Base-by-base conservation (phyloP, 257 asterid genomes). In the Asclepias syriaca region DNA sequence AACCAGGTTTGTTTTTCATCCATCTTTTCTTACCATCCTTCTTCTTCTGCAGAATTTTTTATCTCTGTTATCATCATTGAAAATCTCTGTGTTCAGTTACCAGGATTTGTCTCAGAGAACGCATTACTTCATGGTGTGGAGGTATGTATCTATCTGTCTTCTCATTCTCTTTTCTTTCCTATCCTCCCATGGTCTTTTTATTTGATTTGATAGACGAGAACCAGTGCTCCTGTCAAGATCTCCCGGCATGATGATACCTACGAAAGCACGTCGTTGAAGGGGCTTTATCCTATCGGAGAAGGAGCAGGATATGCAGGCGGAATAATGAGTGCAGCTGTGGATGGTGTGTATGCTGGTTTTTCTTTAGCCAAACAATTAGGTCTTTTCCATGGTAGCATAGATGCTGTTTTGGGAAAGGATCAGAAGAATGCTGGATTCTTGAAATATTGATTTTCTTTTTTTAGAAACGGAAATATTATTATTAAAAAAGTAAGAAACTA, bases 261-360 rank as follows among this genome's bases (percentile, higher is more conserved):
- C 72, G 97, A 91, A 86, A 85, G 97, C 83, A 89, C 91, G 21
- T 89, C 95, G 0, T 9, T 88, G 50, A 85, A 81, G 75, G 99
- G 97, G 82, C 91, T 94, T 8, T 91, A 91, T 76, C 99, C 99
- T 0, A 82, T 94, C 14, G 97, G 98, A 13, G 98, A 94, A 85
- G 96, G 97, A 12, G 97, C 97, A 0, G 97, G 99, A 5, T 94
- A 88, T 77, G 99, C 97, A 8, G 97, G 99, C 56, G 99, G 99
- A 39, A 94, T 91, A 53, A 91, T 92, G 68, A 91, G 97, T 40
- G 97, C 99, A 4, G 97, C 99, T 0, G 97, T 94, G 22, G 99
- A 94, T 76, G 99, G 99, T 14, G 86, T 89, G 91, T 82, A 83
- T 14, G 90, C 97, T 9, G 97, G 99, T 24, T 91, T 91, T 72